Conservation (phyloP, 192 early-diverging fungal genomes). For the Gryganskiella cystojenkinii region DNA sequence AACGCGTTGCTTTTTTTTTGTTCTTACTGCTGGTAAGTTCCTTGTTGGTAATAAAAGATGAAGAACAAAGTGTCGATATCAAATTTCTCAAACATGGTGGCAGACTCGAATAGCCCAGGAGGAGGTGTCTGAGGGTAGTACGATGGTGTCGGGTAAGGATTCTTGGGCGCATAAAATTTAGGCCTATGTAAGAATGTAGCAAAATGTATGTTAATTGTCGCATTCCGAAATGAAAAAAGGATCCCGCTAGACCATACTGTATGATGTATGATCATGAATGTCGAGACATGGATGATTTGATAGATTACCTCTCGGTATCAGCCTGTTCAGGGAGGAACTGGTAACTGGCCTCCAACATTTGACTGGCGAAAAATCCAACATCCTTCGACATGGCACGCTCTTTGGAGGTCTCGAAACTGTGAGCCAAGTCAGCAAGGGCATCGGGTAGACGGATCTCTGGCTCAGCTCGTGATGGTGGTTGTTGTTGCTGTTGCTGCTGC, state of each 20-base stretch:
- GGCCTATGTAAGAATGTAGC: conserved; percentile 52
- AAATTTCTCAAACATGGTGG: conserved; percentile 89
- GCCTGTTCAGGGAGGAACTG: conserved; percentile 82
- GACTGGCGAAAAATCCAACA: conserved; percentile 58
- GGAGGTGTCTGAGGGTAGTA: conserved; percentile 92
- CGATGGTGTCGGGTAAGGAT: conserved; percentile 82
- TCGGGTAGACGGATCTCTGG: conserved; percentile 62
- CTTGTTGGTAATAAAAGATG: conserved; percentile 98
- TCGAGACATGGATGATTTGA: neutral
- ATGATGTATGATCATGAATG: neutral
- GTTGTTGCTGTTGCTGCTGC: conserved; percentile 13
- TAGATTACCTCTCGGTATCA: conserved; percentile 83
- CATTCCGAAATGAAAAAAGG: conserved; percentile 7
- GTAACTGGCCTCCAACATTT: conserved; percentile 90
- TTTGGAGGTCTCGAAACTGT: conserved; percentile 65
- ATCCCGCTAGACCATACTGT: too few relatives aligned
- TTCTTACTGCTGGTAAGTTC: conserved; percentile 96
- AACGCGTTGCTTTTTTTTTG: too few relatives aligned
- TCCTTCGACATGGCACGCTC: conserved; percentile 57
- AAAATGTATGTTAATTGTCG: neutral
- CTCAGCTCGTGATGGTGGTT: conserved; percentile 9
- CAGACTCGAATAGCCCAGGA: conserved; percentile 82
- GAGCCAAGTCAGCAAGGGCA: conserved; percentile 63
- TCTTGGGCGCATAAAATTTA: conserved; percentile 80
- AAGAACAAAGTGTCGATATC: conserved; percentile 97